Evolutionary conservation across 192 early-diverging fungal species (phyloP).

Genomic region (Coemansia sp.): DNA sequence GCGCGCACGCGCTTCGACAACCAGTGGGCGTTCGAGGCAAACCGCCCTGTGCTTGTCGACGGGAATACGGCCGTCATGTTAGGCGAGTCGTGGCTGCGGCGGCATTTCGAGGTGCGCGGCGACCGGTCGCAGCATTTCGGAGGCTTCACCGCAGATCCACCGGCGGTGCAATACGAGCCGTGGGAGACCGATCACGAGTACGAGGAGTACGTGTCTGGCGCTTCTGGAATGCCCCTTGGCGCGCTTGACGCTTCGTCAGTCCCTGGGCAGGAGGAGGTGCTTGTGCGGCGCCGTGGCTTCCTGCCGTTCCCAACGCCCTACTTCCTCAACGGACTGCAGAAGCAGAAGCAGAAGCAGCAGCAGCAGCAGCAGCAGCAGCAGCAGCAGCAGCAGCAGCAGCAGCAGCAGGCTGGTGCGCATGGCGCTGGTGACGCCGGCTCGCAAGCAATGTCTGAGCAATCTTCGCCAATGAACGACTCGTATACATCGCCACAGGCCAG

Average conservation of each 20-base stretch:
- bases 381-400: conserved; percentile 12
- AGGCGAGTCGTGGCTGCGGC: conserved; percentile 51
- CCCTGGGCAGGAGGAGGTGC: conserved; percentile 1
- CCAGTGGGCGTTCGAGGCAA: conserved; percentile 50
- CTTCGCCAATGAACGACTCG: conserved; percentile 30
- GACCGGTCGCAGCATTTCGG: conserved; percentile 55
- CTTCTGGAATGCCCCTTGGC: neutral
- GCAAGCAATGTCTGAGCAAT: conserved; percentile 21
- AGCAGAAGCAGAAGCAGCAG: conserved; percentile 12
- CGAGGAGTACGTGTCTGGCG: conserved; percentile 15
- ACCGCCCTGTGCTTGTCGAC: conserved; percentile 46
- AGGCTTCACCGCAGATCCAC: conserved; percentile 24
- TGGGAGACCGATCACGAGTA: conserved; percentile 47
- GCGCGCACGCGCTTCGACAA: conserved; percentile 44
- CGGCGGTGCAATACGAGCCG: conserved; percentile 37
- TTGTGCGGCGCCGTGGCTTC: conserved; percentile 22
- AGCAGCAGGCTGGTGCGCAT: neutral
- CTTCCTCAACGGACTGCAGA: conserved; percentile 42
- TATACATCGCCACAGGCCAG: conserved; percentile 5
- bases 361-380: conserved; percentile 18
- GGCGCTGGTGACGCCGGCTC: conserved; percentile 10
- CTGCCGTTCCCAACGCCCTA: conserved; percentile 41
- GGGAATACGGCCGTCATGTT: conserved; percentile 55
- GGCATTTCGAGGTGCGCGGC: conserved; percentile 53
- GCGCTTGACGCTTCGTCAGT: neutral